A percentile compares a stretch with the other conserved stretches of the same genome.
These are phyloP conservation scores for Spergularia azorica DNA, from an alignment of 179 eudicot genomes.

Conservation along the genomic window DNA sequence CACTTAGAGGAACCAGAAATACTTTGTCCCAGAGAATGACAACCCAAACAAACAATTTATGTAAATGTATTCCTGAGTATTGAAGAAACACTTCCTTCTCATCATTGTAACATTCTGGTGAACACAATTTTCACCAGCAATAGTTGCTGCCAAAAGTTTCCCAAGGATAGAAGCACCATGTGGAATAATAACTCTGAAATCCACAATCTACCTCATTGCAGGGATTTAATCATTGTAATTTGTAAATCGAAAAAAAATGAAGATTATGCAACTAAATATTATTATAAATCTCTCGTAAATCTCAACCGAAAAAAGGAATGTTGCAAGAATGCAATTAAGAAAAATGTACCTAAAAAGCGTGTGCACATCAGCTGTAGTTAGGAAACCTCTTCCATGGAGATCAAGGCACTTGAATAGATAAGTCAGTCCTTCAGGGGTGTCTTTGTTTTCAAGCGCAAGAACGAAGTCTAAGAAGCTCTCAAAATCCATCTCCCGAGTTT, in stretches of 20 bases:
- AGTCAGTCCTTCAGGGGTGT: conserved; percentile 92
- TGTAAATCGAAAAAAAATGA: neutral
- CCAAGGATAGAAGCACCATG: neutral
- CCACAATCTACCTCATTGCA: neutral
- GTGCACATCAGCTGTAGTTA: conserved; percentile 94
- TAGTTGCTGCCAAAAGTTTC: neutral
- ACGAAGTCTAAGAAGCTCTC: conserved; percentile 96
- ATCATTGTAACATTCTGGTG: neutral
- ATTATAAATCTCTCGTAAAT: neutral
- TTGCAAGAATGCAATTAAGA: neutral
- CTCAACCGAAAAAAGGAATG: neutral
- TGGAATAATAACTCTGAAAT: neutral
- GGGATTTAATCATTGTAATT: neutral
- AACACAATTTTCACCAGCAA: neutral
- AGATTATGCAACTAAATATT: conserved; percentile 1
- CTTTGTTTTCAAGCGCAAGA: conserved; percentile 93
- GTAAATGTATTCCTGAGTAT: neutral
- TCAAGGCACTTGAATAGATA: conserved; percentile 88
- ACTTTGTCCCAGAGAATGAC: neutral
- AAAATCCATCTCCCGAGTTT: conserved; percentile 92
- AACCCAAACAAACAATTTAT: neutral
- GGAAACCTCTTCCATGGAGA: conserved; percentile 80
- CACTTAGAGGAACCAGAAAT: neutral
- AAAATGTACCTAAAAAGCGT: conserved; percentile 78
- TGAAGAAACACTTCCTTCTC: neutral